Evolutionary conservation across 148 eudicot species (phyloP).

Genomic region (Vaccinium macrocarpon): DNA sequence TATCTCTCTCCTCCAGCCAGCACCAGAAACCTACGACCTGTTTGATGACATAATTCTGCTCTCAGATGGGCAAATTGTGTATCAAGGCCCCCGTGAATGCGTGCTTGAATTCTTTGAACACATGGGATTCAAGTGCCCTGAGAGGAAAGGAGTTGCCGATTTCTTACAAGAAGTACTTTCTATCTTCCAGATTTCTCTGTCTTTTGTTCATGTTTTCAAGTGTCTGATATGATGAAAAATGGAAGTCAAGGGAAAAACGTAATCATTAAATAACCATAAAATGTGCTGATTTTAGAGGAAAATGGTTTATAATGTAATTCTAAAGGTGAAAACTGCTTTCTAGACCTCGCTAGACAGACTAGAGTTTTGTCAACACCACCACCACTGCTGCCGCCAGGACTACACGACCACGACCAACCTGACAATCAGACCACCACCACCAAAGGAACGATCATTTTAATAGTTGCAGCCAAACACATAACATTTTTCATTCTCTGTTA

Average conservation of each 20-base stretch:
- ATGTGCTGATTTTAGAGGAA: neutral
- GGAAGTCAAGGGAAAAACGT: neutral
- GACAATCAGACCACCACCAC: neutral
- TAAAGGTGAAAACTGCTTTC: neutral
- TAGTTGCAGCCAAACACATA: neutral
- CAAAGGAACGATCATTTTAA: neutral
- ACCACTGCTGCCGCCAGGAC: neutral
- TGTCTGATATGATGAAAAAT: neutral
- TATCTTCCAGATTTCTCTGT: neutral
- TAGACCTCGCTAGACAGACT: neutral
- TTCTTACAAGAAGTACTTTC: constrained; percentile 76
- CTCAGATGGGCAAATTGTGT: constrained; percentile 80
- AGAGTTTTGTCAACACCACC: neutral
- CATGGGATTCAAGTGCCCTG: constrained; percentile 88
- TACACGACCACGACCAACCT: neutral
- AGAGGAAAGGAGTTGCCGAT: constrained; percentile 89
- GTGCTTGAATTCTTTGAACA: constrained; percentile 80
- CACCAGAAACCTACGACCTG: constrained; percentile 79
- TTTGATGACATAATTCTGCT: constrained; percentile 86
- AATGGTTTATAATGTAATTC: neutral
- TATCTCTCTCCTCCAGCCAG: constrained; percentile 84
- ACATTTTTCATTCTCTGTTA: neutral
- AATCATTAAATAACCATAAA: too few species aligned
- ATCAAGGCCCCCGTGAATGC: constrained; percentile 79
- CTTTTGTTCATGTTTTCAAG: neutral